These are phyloP conservation scores for Beauveria scarabaeidicola DNA, from an alignment of 2,329 filamentous ascomycete species.

Conservation along the genomic window DNA sequence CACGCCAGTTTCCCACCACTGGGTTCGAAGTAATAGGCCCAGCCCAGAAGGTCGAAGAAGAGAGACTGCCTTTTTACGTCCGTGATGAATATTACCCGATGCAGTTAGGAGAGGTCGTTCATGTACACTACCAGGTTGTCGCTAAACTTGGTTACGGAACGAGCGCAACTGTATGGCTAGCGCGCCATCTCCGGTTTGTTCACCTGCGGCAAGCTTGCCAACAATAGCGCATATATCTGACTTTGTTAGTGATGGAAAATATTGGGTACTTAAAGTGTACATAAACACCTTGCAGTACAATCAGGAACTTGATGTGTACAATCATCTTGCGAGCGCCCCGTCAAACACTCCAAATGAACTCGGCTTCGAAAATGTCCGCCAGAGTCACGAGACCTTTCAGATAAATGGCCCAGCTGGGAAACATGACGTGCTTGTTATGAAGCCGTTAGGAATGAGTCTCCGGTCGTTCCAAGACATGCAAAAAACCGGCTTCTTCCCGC, in stretches of 20 bases:
- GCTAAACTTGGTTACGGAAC: slow-evolving; percentile 34
- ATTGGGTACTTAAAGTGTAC: slow-evolving; percentile 26
- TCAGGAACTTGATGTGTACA: slow-evolving; percentile 22
- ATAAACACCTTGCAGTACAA: slow-evolving; percentile 20
- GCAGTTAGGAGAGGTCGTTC: slow-evolving; percentile 24
- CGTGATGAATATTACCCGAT: slow-evolving; percentile 28
- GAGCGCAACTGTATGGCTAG: slow-evolving; percentile 34
- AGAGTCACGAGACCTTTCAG: slow-evolving; percentile 27
- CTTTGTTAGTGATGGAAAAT: background rate
- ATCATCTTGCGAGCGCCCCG: slow-evolving; percentile 17
- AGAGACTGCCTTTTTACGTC: slow-evolving; percentile 18
- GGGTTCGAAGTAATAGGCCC: slow-evolving; percentile 16
- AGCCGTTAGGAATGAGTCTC: slow-evolving; percentile 30
- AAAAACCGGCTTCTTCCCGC: background rate
- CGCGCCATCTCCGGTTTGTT: slow-evolving; percentile 24
- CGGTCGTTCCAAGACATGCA: slow-evolving; percentile 25
- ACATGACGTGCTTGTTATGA: slow-evolving; percentile 27
- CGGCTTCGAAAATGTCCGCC: slow-evolving; percentile 19
- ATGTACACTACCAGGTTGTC: slow-evolving; percentile 27
- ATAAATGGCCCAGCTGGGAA: slow-evolving; percentile 21
- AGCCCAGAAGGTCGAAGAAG: slow-evolving; percentile 21
- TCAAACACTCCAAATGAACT: background rate
- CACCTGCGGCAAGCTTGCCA: background rate
- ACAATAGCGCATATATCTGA: background rate
- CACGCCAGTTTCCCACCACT: slow-evolving; percentile 10